Evolutionary conservation across 768 basidiomycete species (phyloP), one percentile per base, ranked within the genome.

Genomic region (Pisolithus microcarpus): DNA sequence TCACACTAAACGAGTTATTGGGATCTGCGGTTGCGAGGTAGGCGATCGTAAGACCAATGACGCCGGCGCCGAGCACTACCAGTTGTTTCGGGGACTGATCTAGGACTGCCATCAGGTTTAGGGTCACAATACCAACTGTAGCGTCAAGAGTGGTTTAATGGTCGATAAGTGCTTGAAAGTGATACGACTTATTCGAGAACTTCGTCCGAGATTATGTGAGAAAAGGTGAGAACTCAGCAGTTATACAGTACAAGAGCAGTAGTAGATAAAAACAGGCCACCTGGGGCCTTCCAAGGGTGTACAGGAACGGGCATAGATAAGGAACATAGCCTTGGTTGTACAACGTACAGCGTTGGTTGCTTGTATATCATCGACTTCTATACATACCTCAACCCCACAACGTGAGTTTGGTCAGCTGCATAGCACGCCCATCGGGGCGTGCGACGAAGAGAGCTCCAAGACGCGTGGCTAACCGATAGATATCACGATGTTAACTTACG

Each of bases 381-480:
- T 3, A 34, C 21, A 18, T 37, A 46, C 21, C 31, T 69, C 54
- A 73, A 23, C 69, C 73, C 72, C 73, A 73, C 31, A 74, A 44
- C 0, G 73, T 72, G 7, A 74, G 63, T 53, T 71, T 71, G 53
- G 57, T 65, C 50, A 75, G 54, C 51, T 72, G 70, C 7, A 75
- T 57, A 13, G 53, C 61, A n/a, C 59, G 61, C 3, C 63, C 66
- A n/a, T 56, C 53, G 34, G 58, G 62, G 37, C 59, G 67, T 37
- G 66, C 70, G 31, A 74, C 69, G 48, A 74, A 74, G 18, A 74
- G 51, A 7, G 70, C 72, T 18, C 73, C 73, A 18, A 74, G 52
- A n/a, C 69, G 68, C 16, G 70, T 70, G 42, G 67, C 73, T 74
- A 45, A n/a, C 26, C 21, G 19, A 49, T 10, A 9, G 46, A 49